Evolutionary conservation across 805 yeast species (phyloP).

Genomic region (Hemisphaericaspora nanyangensis): DNA sequence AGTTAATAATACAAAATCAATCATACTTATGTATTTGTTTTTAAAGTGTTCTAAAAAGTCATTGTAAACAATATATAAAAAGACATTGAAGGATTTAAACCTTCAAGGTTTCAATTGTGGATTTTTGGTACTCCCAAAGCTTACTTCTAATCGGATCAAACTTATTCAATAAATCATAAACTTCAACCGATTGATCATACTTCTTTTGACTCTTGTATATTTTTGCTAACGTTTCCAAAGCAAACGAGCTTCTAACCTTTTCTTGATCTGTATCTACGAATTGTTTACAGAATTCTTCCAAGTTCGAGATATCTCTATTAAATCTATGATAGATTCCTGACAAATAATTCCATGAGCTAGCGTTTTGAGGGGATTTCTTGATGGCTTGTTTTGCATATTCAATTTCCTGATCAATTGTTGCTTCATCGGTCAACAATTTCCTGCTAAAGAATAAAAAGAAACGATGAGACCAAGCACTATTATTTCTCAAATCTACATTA

Average conservation of each 20-base stretch:
- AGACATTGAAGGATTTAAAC: no score
- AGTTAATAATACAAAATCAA: no score
- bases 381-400: conserved; percentile 50
- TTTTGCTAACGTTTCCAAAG: conserved; percentile 59
- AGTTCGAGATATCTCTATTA: conserved; percentile 24
- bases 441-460: conserved; percentile 47
- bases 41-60: no score
- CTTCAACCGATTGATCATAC: conserved; percentile 30
- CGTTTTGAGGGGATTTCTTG: conserved; percentile 67
- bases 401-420: conserved; percentile 44
- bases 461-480: conserved; percentile 92
- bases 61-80: no score
- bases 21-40: no score
- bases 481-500: conserved; percentile 69
- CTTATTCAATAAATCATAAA: conserved; percentile 48
- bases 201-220: conserved; percentile 36
- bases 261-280: conserved; percentile 32
- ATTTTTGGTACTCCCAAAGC: conserved; percentile 55
- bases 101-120: conserved; percentile 3
- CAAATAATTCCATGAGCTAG: conserved; percentile 83
- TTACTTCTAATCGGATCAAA: conserved; percentile 61
- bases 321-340: conserved; percentile 46
- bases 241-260: conserved; percentile 49
- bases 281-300: conserved; percentile 43
- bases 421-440: conserved; percentile 11